phyloP scores from a whole-genome alignment of 352 stramenopile genomes.

The Pythium pyrilobum region DNA sequence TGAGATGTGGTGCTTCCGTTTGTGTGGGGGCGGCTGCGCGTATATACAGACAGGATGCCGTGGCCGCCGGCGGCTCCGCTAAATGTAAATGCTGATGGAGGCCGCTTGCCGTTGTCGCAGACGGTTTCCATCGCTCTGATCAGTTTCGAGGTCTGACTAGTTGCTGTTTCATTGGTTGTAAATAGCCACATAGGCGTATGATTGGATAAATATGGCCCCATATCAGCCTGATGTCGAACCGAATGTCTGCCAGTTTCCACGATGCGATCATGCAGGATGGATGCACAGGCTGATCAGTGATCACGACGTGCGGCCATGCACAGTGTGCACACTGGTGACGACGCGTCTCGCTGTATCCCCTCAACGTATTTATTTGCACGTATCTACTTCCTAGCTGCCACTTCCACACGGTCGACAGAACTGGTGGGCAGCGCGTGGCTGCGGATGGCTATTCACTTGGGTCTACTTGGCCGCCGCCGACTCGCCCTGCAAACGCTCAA shows the following conservation, averaged over 20 bases:
- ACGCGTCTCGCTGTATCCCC: too few species aligned
- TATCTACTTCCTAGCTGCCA: too few species aligned
- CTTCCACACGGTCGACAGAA: not conserved
- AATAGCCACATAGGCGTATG: not conserved
- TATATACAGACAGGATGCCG: too few species aligned
- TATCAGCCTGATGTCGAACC: not conserved
- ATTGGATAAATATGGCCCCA: constrained; percentile 2
- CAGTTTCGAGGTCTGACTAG: not conserved
- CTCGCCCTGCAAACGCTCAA: constrained; percentile 8
- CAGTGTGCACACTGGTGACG: too few species aligned
- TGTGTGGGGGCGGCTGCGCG: too few species aligned
- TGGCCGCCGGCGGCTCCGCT: too few species aligned
- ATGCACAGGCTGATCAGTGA: not conserved
- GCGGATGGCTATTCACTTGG: not conserved
- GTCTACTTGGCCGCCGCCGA: not conserved
- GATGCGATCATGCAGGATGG: not conserved
- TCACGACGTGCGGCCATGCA: too few species aligned
- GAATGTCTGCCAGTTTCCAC: not conserved
- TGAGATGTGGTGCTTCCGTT: too few species aligned
- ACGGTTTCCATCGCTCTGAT: too few species aligned
- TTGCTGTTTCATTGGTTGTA: not conserved
- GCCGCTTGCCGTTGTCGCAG: too few species aligned
- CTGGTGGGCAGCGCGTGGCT: not conserved
- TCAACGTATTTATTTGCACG: constrained; percentile 9
- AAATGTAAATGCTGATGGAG: too few species aligned